Evolutionary conservation across 768 basidiomycete species (phyloP).

Genomic region (Leucosporidium scottii): DNA sequence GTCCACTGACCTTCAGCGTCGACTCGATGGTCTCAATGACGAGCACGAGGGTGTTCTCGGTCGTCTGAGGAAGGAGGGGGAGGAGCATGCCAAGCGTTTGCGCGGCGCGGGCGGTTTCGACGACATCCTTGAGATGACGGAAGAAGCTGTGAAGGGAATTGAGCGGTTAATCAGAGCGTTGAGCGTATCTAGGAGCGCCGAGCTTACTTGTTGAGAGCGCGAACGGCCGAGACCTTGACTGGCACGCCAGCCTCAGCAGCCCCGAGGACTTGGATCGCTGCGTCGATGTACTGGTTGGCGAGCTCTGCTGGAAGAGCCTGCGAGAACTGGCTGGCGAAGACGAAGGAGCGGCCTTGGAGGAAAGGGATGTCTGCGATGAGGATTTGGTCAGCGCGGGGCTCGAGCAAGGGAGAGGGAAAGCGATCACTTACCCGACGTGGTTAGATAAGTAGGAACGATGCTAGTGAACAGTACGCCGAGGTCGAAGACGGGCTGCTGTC

Average conservation of each 20-base stretch:
- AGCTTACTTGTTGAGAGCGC: constrained; percentile 81
- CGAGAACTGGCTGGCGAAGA: constrained; percentile 85
- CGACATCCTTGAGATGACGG: constrained; percentile 47
- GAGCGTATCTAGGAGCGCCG: not conserved
- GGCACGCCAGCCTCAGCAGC: constrained; percentile 63
- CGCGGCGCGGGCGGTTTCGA: constrained; percentile 55
- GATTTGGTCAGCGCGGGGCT: not conserved
- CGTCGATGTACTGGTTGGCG: constrained; percentile 77
- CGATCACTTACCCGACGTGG: constrained; percentile 55
- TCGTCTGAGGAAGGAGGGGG: constrained; percentile 69
- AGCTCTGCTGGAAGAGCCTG: constrained; percentile 63
- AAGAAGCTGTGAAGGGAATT: constrained; percentile 43
- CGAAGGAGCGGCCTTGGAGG: constrained; percentile 87
- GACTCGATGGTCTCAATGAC: constrained; percentile 79
- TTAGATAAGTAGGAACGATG: constrained; percentile 69
- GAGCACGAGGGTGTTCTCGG: constrained; percentile 81
- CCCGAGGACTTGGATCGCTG: constrained; percentile 78
- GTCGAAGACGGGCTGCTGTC: constrained; percentile 62
- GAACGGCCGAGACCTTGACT: constrained; percentile 88
- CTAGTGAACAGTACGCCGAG: constrained; percentile 66
- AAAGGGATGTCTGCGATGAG: constrained; percentile 66
- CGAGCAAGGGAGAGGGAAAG: not conserved
- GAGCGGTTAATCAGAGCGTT: constrained; percentile 6
- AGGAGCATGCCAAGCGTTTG: constrained; percentile 73
- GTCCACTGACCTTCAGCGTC: constrained; percentile 64